Percentiles rank a stretch among this genome's conserved stretches.
These are phyloP conservation scores for Coemansia nantahalensis DNA, from an alignment of 192 early-diverging fungal species.

Conservation along the genomic window DNA sequence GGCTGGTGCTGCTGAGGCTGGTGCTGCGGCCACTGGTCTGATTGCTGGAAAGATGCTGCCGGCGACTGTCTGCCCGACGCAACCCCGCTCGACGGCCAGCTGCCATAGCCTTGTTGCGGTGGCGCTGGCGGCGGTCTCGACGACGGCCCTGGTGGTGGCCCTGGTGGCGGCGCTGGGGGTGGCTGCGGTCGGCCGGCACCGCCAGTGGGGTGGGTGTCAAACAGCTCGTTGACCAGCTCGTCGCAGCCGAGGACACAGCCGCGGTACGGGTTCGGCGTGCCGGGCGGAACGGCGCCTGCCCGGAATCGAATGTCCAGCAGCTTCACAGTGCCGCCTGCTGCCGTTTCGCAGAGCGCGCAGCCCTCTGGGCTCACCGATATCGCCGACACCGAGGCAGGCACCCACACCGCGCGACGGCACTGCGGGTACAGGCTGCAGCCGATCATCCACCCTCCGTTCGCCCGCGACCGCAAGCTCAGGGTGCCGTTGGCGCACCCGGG, in stretches of 20 bases:
- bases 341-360: slow-evolving; percentile 25
- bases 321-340: slow-evolving; percentile 12
- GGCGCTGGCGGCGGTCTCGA: background rate
- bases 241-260: slow-evolving; percentile 48
- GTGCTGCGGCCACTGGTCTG: background rate
- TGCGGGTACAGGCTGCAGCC: slow-evolving; percentile 53
- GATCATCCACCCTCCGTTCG: slow-evolving; percentile 27
- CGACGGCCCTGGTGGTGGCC: too few species aligned
- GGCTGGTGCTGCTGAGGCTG: background rate
- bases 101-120: background rate
- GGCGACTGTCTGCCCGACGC: too few species aligned
- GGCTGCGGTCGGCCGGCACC: background rate
- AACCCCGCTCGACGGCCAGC: too few species aligned
- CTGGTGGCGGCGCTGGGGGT: slow-evolving; percentile 12
- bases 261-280: slow-evolving; percentile 14
- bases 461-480: slow-evolving; percentile 6
- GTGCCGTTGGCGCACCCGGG: slow-evolving; percentile 13
- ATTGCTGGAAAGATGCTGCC: background rate
- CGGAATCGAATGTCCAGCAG: slow-evolving; percentile 33
- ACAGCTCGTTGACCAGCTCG: slow-evolving; percentile 44
- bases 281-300: slow-evolving; percentile 34
- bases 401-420: slow-evolving; percentile 45
- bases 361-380: slow-evolving; percentile 9
- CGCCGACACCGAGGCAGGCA: slow-evolving; percentile 27
- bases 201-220: slow-evolving; percentile 6